Conservation (phyloP, 345 rosid species). For the Toxicodendron radicans region DNA sequence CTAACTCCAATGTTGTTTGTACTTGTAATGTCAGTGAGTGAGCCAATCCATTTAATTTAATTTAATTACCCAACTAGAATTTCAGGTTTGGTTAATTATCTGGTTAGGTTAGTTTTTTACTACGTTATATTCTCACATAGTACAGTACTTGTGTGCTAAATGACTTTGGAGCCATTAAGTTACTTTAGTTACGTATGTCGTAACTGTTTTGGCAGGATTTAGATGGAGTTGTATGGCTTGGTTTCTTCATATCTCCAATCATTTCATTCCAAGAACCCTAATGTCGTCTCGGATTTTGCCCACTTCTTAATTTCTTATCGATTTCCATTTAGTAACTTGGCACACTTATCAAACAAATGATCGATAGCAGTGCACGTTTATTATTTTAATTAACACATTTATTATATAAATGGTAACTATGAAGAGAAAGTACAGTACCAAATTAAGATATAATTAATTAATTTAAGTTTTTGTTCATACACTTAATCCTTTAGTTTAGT, state of each 20-base stretch:
- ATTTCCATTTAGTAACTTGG: no score
- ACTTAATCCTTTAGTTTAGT: no score
- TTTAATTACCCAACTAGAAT: no score
- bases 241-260: background rate
- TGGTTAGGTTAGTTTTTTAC: background rate
- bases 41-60: background rate
- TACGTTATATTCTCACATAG: background rate
- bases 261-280: background rate
- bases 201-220: background rate
- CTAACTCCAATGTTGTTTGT: constrained; percentile 4
- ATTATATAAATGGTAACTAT: no score
- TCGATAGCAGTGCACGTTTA: background rate
- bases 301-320: background rate
- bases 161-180: background rate
- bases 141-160: no score
- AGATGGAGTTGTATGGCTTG: no score
- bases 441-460: no score
- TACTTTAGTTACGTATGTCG: background rate
- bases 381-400: no score
- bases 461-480: no score
- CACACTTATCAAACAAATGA: background rate
- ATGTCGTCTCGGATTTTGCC: background rate
- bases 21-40: background rate
- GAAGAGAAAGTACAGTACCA: background rate
- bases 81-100: background rate